Percentiles rank a stretch among this genome's conserved stretches.
These are phyloP conservation scores for Ogataea paradorogensis DNA, from an alignment of 805 yeast species.

Conservation along the genomic window DNA sequence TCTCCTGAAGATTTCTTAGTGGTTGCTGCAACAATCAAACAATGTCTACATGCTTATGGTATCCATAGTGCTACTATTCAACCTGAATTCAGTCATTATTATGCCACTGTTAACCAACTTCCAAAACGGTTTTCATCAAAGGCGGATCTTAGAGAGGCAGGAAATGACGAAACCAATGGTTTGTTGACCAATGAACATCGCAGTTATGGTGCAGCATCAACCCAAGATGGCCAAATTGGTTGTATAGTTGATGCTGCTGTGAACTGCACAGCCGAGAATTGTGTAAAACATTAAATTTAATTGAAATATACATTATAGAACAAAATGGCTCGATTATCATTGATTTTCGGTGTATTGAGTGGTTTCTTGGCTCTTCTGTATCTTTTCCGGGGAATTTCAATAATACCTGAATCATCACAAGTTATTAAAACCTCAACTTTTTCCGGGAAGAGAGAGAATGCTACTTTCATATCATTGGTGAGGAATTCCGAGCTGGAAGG, in stretches of 20 bases:
- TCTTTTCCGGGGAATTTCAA: neutral
- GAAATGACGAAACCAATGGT: conserved; percentile 10
- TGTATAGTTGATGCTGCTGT: conserved; percentile 54
- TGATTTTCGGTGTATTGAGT: neutral
- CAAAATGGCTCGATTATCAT: neutral
- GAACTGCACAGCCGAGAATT: conserved; percentile 47
- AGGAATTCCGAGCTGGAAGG: conserved; percentile 58
- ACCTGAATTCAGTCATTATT: conserved; percentile 70
- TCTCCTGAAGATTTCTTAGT: conserved; percentile 63
- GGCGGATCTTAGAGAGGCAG: conserved; percentile 9
- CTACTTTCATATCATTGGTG: conserved; percentile 65
- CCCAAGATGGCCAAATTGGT: conserved; percentile 30
- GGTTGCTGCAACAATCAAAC: conserved; percentile 74
- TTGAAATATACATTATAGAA: neutral
- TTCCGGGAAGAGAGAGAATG: conserved; percentile 40
- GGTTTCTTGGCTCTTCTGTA: neutral
- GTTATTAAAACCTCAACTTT: conserved; percentile 1
- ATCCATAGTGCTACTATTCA: conserved; percentile 94
- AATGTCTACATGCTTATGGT: conserved; percentile 77
- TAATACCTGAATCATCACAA: neutral
- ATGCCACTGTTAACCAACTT: conserved; percentile 28
- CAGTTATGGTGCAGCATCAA: conserved; percentile 29
- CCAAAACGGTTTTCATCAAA: conserved; percentile 31
- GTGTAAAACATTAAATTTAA: conserved; percentile 24
- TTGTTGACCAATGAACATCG: conserved; percentile 31